phyloP scores from a whole-genome alignment of 352 stramenopile genomes.

The Globisporangium solare region DNA sequence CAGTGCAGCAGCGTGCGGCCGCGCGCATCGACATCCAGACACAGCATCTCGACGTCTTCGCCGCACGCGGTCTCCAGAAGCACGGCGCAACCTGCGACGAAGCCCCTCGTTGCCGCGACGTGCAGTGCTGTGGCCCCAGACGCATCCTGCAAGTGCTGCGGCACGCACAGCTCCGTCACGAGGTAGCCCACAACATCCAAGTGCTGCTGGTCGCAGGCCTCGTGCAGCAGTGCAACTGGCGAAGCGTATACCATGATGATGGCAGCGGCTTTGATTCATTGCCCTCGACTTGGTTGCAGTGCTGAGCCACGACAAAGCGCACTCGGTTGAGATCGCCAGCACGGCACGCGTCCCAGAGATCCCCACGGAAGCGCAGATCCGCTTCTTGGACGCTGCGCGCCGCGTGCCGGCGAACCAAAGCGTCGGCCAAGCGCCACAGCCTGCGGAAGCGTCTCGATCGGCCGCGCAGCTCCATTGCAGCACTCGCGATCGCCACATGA shows the following conservation, averaged over 20 bases:
- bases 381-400: slow-evolving; percentile 5
- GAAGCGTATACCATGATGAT: slow-evolving; percentile 11
- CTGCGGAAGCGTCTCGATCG: not conserved
- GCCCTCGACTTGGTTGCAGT: slow-evolving; percentile 2
- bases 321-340: slow-evolving; percentile 37
- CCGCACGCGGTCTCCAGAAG: slow-evolving; percentile 20
- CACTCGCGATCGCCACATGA: not conserved
- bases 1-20: slow-evolving; percentile 54
- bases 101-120: slow-evolving; percentile 35
- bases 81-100: slow-evolving; percentile 37
- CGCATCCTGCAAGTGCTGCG: slow-evolving; percentile 19
- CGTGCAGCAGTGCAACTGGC: slow-evolving; percentile 42
- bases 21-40: slow-evolving; percentile 27
- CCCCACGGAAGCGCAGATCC: slow-evolving; percentile 39
- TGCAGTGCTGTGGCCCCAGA: slow-evolving; percentile 46
- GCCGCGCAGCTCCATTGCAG: not conserved
- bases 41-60: slow-evolving; percentile 19
- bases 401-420: slow-evolving; percentile 20
- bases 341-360: slow-evolving; percentile 44
- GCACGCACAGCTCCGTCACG: slow-evolving; percentile 14
- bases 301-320: slow-evolving; percentile 25
- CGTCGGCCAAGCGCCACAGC: slow-evolving; percentile 34
- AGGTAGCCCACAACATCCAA: slow-evolving; percentile 24
- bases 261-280: not conserved
- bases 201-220: slow-evolving; percentile 38